Evolutionary conservation across 1,139 yeast species (phyloP), one percentile per base, ranked within the genome.

Genomic region (Protomyces arabidopsidicola): DNA sequence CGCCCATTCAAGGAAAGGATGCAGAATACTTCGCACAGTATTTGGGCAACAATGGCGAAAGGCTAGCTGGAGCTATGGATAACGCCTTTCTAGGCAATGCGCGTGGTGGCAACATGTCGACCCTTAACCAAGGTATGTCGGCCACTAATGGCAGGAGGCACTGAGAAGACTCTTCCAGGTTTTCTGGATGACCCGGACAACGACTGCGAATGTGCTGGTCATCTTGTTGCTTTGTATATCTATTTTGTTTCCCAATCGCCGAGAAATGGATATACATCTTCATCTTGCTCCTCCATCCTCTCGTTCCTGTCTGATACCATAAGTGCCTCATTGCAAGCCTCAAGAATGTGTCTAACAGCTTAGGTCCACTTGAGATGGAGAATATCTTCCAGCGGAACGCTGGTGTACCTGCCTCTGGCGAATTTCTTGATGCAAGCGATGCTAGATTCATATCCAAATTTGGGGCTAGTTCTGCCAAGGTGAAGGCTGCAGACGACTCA

Each of bases 381-480:
- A 5, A 27, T 1, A 27, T 8, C 6, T 27, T 27, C 31, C 31
- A 27, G 31, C 31, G 6, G 31, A 27, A 27, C 6, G 31, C 4
- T 27, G 31, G 31, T 27, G 31, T 27, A 27, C 6, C 6, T 27
- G 42, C 16, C 18, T 38, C 42, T 16, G 16, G 18, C 42, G n/a
- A 14, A n/a, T 38, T n/a, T 14, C n/a, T 14, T 38, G 42, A 14
- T 16, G n/a, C 16, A 6, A 16, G 16, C 42, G 42, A 14, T 38
- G n/a, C 42, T 0, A 35, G 31, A 12, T 9, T 50, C 10, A 39
- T 34, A 10, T 57, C 61, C 27, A 51, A 57, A 39, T 51, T 48
- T 10, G 61, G 55, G 18, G 61, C 50, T 5, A 50, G 45, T 27
- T 51, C 50, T 51, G 61, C 61, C 9, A 57, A 36, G 22, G 38